Percentiles rank a stretch among this genome's conserved stretches.
Evolutionary conservation across 2,329 filamentous ascomycete species (phyloP).

Genomic region (Colletotrichum endophyticum): DNA sequence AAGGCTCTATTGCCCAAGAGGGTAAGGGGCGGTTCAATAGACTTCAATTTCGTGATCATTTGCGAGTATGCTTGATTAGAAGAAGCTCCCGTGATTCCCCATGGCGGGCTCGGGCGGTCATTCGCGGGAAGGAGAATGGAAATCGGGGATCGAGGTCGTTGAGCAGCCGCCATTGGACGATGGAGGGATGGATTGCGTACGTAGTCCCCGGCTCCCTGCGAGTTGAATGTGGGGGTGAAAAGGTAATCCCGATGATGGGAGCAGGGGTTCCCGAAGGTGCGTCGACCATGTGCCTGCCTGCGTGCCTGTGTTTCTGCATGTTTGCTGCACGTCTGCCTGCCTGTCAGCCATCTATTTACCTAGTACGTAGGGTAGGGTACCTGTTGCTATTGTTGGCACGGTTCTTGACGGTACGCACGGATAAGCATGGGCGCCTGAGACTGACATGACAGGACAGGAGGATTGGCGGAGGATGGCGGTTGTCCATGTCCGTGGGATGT

Average conservation of each 20-base stretch:
- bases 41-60: neutral
- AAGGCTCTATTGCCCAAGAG: neutral
- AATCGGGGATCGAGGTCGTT: neutral
- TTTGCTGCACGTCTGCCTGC: neutral
- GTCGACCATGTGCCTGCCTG: neutral
- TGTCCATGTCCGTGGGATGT: neutral
- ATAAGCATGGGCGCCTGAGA: neutral
- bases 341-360: neutral
- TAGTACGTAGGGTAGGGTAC: neutral
- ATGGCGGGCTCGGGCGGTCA: neutral
- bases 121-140: neutral
- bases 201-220: neutral
- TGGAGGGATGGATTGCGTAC: neutral
- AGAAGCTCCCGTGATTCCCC: conserved; percentile 3
- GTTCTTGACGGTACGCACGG: neutral
- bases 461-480: neutral
- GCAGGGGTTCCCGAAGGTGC: neutral
- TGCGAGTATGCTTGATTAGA: conserved; percentile 11
- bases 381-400: neutral
- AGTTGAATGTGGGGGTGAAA: neutral
- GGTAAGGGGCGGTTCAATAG: neutral
- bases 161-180: neutral
- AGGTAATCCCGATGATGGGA: neutral
- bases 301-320: neutral
- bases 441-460: neutral